These are phyloP conservation scores for Brassica juncea DNA, from an alignment of 345 rosid genomes.

Conservation along the genomic window DNA sequence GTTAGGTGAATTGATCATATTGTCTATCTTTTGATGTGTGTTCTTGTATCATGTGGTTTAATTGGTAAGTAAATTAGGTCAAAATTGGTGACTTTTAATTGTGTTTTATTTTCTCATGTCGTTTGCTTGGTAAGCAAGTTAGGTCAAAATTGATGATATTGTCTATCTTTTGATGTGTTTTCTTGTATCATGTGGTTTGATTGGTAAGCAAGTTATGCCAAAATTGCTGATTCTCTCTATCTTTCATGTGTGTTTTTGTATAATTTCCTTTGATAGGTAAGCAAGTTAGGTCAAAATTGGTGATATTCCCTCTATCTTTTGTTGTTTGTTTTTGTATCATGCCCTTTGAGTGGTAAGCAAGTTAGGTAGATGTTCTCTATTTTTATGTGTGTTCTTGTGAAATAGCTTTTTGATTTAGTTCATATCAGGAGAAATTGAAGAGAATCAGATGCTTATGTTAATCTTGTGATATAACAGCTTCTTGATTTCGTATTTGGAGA, in stretches of 20 bases:
- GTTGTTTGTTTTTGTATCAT: conserved; percentile 43
- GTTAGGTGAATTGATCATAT: not conserved
- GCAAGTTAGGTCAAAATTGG: not conserved
- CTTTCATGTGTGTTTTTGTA: not conserved
- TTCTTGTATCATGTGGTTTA: not conserved
- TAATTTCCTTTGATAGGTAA: not conserved
- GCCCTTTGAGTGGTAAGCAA: conserved; percentile 71
- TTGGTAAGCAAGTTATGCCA: not conserved
- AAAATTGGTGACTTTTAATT: not conserved
- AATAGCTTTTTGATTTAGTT: not conserved
- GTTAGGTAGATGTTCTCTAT: not conserved
- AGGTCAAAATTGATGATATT: not conserved
- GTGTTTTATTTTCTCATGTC: not conserved
- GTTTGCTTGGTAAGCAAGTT: not conserved
- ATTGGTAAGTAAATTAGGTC: not conserved
- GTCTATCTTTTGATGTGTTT: not conserved
- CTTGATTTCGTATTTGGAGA: conserved; percentile 71
- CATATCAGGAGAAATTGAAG: not conserved
- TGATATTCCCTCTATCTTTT: not conserved
- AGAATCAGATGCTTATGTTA: not conserved
- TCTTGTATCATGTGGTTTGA: not conserved
- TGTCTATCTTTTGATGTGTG: not conserved
- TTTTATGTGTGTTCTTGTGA: conserved; percentile 1
- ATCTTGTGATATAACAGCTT: conserved; percentile 50
- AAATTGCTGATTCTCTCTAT: not conserved